Percentiles rank a stretch among this genome's conserved stretches.
Conservation (phyloP, 1,284 basidiomycete species). For the Chiua sp. region DNA sequence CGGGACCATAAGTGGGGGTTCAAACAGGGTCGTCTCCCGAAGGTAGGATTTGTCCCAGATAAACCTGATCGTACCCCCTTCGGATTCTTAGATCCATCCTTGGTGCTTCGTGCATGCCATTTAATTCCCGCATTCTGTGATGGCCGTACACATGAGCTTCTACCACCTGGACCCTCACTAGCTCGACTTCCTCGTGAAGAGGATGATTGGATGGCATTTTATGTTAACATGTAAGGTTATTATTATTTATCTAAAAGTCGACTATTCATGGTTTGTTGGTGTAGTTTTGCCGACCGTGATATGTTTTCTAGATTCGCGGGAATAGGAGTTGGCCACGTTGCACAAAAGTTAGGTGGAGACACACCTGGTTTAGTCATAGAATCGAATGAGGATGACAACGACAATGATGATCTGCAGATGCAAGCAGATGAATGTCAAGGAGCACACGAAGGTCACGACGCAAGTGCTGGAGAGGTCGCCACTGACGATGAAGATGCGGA, state of each 20-base stretch:
- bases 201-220: slow-evolving; percentile 3
- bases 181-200: background rate
- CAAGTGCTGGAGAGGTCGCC: too few species aligned
- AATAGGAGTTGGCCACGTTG: background rate
- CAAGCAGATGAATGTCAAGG: too few species aligned
- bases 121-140: background rate
- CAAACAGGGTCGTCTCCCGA: background rate
- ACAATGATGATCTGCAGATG: too few species aligned
- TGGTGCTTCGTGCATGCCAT: background rate
- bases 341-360: too few species aligned
- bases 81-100: slow-evolving; percentile 2
- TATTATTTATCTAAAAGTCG: too few species aligned
- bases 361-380: too few species aligned
- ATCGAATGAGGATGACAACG: too few species aligned
- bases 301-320: slow-evolving; percentile 1
- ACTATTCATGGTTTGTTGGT: too few species aligned
- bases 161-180: background rate
- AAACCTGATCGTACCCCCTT: background rate
- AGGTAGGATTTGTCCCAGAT: slow-evolving; percentile 3
- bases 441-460: too few species aligned
- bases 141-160: background rate
- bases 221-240: slow-evolving; percentile 4
- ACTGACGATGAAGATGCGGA: too few species aligned
- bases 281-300: background rate
- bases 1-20: background rate